Evolutionary conservation across 2,329 filamentous ascomycete genomes (phyloP).

Genomic region (Arthrobotrys sinensis): DNA sequence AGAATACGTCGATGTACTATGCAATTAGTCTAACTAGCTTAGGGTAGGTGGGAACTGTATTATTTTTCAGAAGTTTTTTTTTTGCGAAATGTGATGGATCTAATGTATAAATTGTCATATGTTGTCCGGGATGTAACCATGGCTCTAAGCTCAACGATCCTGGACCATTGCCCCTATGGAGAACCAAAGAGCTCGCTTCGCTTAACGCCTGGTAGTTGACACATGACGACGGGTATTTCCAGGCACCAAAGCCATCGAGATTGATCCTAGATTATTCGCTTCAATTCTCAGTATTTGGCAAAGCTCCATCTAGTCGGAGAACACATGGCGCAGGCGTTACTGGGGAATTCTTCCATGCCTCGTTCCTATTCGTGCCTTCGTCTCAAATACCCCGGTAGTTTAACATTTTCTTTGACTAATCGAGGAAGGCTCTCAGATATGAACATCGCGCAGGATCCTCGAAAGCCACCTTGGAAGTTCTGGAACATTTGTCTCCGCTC

Average conservation of each 20-base stretch:
- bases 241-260: slow-evolving; percentile 15
- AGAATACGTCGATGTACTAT: no score
- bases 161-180: slow-evolving; percentile 15
- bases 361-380: slow-evolving; percentile 35
- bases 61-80: no score
- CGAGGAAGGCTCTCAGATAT: no score
- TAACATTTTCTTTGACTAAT: slow-evolving; percentile 16
- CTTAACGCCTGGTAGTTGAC: slow-evolving; percentile 18
- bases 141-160: slow-evolving; percentile 23
- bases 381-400: slow-evolving; percentile 32
- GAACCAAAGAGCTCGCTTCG: slow-evolving; percentile 57
- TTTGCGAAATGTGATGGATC: slow-evolving; percentile 31
- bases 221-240: slow-evolving; percentile 36
- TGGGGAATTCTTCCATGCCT: neutral
- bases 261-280: slow-evolving; percentile 30
- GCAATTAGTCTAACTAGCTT: no score
- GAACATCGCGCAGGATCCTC: neutral
- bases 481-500: slow-evolving; percentile 25
- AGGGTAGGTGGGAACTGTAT: no score
- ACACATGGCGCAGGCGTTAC: slow-evolving; percentile 19
- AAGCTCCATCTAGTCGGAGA: slow-evolving; percentile 26
- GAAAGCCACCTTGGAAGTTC: slow-evolving; percentile 12
- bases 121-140: slow-evolving; percentile 29
- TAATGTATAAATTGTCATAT: slow-evolving; percentile 17
- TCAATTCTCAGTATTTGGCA: slow-evolving; percentile 40